Evolutionary conservation across 768 basidiomycete genomes (phyloP), one percentile per base, ranked within the genome.

Genomic region (Pholiota conissans): DNA sequence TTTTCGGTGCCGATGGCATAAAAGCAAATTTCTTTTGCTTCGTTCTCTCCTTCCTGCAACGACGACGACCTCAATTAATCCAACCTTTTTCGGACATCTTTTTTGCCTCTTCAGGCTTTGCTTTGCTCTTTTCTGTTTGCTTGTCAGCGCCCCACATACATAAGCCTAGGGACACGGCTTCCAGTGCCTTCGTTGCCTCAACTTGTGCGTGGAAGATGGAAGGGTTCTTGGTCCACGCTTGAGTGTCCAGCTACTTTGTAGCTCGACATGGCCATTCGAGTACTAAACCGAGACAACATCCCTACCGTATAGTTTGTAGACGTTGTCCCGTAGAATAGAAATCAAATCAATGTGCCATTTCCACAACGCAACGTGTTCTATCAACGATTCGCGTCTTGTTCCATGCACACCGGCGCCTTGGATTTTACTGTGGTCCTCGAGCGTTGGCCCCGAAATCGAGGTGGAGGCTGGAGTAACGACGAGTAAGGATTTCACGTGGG

Each of bases 81-180:
- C 49, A 51, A 28, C 29, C 58, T 58, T 55, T 47, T 35, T 54
- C 49, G n/a, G n/a, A n/a, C n/a, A n/a, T n/a, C n/a, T n/a, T 27
- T 8, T 49, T 20, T 46, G 7, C 30, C 61, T n/a, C n/a, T n/a
- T n/a, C n/a, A 30, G 52, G 48, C 49, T 40, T 56, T 59, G 26
- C 26, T 54, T 54, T 32, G 64, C 56, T 55, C 58, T 58, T 60
- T 50, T 59, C 48, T 55, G 35, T 60, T 59, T 51, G 53, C 59
- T 61, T 63, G 49, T 59, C 55, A 54, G 64, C 56, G 37, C 29
- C 58, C 88, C 88, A 89, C 86, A 76, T 76, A 76, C 85, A 75
- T 70, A 75, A 80, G 87, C 87, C 89, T 87, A 82, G 89, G 82
- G 76, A 88, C 88, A 90, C 72, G 79, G 89, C 85, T 68, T 62